Base-by-base conservation (phyloP, 1,139 yeast genomes). In the Kodamaea ohmeri region DNA sequence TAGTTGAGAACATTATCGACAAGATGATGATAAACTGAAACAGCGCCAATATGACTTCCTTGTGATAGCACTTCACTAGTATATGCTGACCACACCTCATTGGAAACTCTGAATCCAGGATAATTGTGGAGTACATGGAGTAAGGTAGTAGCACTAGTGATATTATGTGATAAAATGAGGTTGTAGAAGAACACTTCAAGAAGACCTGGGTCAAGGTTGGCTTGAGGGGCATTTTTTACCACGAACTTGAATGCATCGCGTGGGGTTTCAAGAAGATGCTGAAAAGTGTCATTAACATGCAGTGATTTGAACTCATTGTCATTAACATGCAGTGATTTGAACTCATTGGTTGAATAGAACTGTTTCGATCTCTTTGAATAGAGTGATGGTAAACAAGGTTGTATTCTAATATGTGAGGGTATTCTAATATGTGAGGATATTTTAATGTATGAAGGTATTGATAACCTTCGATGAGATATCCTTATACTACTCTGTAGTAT, bases 11-110 rank as follows among this genome's bases (percentile, higher is more conserved):
- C 37, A 29, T 61, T 57, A 38, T 63, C 67, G 4, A 71, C 52
- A 9, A 71, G 41, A 33, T 65, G 62, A 44, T 70, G 73, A 43
- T 58, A 69, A 0, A 67, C 49, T 37, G 67, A 40, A 11, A 56
- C 51, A 0, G 72, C 68, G 0, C 73, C 72, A 11, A 57, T 48
- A 32, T 62, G 52, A 39, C 65, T 56, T 8, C 55, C 49, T 9
- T 36, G 27, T n/a, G 52, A 55, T 33, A 63, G 52, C 0, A 62
- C 64, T 27, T 56, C 41, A 6, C 60, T 45, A 1, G 61, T 35
- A 34, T 55, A 60, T 1, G 43, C 34, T 1, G 67, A 53, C 76
- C 75, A 70, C 16, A 63, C 18, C 44, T 70, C 66, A 43, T 65
- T 63, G 20, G 72, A 58, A 25, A 65, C 34, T 4, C 38, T 45